Conservation (phyloP, 2,329 filamentous ascomycete genomes). For the Fusarium sp. region DNA sequence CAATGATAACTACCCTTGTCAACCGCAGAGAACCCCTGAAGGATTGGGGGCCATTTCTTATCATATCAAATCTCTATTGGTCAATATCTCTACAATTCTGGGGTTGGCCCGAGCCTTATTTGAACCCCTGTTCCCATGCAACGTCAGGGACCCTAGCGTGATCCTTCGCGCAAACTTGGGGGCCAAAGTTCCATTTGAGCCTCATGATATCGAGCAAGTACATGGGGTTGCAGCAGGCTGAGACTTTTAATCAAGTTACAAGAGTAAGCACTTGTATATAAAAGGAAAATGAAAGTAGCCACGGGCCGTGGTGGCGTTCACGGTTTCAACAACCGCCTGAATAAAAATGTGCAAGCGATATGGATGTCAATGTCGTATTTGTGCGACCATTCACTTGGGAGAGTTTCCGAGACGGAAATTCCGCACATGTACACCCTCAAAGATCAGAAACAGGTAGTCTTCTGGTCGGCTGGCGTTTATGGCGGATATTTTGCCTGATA, state of each 20-base stretch:
- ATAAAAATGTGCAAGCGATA: neutral
- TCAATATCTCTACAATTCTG: neutral
- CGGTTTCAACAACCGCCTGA: neutral
- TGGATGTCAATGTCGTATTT: neutral
- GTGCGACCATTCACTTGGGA: neutral
- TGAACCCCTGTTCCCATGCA: neutral
- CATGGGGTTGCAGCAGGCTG: neutral
- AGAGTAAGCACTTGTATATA: conserved; percentile 3
- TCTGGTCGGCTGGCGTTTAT: neutral
- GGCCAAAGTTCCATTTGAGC: neutral
- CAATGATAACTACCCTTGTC: neutral
- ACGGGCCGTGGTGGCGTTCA: neutral
- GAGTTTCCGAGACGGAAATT: neutral
- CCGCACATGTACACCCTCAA: no score
- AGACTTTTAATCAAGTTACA: neutral
- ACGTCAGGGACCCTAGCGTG: neutral
- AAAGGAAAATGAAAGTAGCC: neutral
- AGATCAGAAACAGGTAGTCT: rapidly evolving
- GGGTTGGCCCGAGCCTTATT: neutral
- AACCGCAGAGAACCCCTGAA: neutral
- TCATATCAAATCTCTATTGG: neutral
- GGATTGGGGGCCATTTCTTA: neutral
- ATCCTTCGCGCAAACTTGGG: neutral
- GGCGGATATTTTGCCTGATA: neutral
- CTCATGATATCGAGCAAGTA: neutral